phyloP scores from a whole-genome alignment of 495 filamentous ascomycete genomes.

The Amorphotheca resinae region DNA sequence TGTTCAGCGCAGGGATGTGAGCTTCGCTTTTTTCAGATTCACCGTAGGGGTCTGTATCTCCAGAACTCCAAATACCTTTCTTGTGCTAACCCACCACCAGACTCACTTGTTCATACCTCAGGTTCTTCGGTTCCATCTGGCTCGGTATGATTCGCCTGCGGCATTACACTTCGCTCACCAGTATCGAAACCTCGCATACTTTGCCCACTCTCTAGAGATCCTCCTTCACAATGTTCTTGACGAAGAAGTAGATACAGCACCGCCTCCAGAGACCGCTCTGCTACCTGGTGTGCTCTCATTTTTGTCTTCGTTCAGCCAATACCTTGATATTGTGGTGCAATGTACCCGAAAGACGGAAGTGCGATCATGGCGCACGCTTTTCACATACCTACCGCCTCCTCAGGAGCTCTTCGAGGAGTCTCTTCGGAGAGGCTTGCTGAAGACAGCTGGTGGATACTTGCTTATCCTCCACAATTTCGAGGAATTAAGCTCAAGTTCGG shows the following conservation, averaged over 20 bases:
- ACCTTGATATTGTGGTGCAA: conserved; percentile 91
- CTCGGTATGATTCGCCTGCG: conserved; percentile 54
- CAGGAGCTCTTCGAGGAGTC: conserved; percentile 88
- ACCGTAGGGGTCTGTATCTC: conserved; percentile 53
- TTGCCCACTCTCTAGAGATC: conserved; percentile 84
- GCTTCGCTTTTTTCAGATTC: conserved; percentile 76
- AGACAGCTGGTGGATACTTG: conserved; percentile 92
- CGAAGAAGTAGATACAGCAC: conserved; percentile 76
- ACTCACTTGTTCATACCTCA: conserved; percentile 86
- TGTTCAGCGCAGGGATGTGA: conserved; percentile 78
- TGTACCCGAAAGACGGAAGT: conserved; percentile 97
- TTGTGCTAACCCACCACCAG: conserved; percentile 26
- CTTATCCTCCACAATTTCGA: conserved; percentile 92
- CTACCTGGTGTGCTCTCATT: conserved; percentile 82
- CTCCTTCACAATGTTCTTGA: conserved; percentile 89
- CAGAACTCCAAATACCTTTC: not conserved
- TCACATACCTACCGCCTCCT: conserved; percentile 77
- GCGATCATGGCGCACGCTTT: conserved; percentile 87
- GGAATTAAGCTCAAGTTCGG: conserved; percentile 62
- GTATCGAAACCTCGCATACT: conserved; percentile 77
- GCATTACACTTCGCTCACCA: conserved; percentile 68
- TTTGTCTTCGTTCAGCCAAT: conserved; percentile 76
- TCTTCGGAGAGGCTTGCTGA: conserved; percentile 67
- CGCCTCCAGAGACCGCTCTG: conserved; percentile 55
- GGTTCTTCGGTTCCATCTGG: conserved; percentile 64